Base-by-base conservation (phyloP, 2,329 filamentous ascomycete species). In the Exserohilum turcica region DNA sequence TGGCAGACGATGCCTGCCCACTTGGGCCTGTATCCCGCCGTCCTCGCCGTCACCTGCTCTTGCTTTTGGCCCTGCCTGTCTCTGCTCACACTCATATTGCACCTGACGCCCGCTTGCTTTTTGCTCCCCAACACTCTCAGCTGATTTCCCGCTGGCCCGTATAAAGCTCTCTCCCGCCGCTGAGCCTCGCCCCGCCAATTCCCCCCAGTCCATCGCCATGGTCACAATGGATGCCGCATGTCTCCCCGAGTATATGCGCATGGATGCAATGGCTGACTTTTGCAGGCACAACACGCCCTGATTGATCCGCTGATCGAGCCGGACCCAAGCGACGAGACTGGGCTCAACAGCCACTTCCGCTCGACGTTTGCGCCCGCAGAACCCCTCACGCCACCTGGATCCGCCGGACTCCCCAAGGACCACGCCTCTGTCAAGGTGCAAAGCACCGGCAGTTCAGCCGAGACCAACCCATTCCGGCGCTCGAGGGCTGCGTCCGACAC, bases 251-350 rank as follows among this genome's bases (percentile, higher is more conserved):
- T 12, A 27, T 27, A 16, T 19, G 24, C 39, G 9, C 31, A 9
- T 10, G 18, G 32, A 32, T 13, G 29, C 18, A 16, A 24, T 43
- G 36, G 37, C 55, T 63, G 28, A 65, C 51, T 36, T 33, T 54
- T 45, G 9, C 57, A 90, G 87, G 86, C 87, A 37, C 78, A 81
- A 47, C 82, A 84, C 65, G 86, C 88, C 67, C 78, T 91, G 38
- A 83, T 91, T 60, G 86, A 89, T 63, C 89, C 88, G 59, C 77
- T 91, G 57, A 85, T 80, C 63, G 86, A 81, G 18, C 86, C 86
- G 8, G 85, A 89, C 57, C 88, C 88, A 12, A 84, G 80, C 55
- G 82, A 87, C 57, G 85, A 89, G 68, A 88, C 84, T 42, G 86
- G 87, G 39, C 82, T 83, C n/a, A 84, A 84, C 53, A 78, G 79